These are phyloP conservation scores for Shiraia sp. DNA, from an alignment of 2,329 filamentous ascomycete genomes.

Conservation along the genomic window DNA sequence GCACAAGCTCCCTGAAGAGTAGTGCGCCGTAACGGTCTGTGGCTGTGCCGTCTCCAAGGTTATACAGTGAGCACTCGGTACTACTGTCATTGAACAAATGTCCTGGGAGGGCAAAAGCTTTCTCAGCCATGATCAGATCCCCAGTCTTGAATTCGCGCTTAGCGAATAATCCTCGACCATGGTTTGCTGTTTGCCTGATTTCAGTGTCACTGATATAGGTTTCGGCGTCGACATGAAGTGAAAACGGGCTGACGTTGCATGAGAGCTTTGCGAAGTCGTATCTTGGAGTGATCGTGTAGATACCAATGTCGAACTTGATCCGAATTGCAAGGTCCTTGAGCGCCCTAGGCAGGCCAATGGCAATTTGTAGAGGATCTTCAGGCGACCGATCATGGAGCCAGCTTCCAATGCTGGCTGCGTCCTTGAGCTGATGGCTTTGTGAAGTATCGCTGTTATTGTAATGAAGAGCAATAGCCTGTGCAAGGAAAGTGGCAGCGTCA, in stretches of 20 bases:
- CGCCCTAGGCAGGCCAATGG: constrained; percentile 13
- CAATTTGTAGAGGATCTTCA: constrained; percentile 16
- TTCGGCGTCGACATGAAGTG: constrained; percentile 27
- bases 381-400: constrained; percentile 21
- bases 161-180: constrained; percentile 57
- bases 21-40: constrained; percentile 43
- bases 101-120: constrained; percentile 51
- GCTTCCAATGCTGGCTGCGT: constrained; percentile 7
- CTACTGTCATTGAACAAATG: constrained; percentile 42
- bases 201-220: constrained; percentile 27
- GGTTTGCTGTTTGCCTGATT: constrained; percentile 43
- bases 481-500: constrained; percentile 22
- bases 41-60: constrained; percentile 28
- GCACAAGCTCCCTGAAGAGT: constrained; percentile 49
- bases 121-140: constrained; percentile 60
- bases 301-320: constrained; percentile 28
- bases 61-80: constrained; percentile 24
- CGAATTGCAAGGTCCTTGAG: constrained; percentile 23
- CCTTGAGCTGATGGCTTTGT: constrained; percentile 5
- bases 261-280: constrained; percentile 25
- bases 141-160: constrained; percentile 53
- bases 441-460: constrained; percentile 6
- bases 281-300: constrained; percentile 12
- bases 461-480: constrained; percentile 18
- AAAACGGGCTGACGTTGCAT: constrained; percentile 24